Evolutionary conservation across 2,329 filamentous ascomycete species (phyloP).

Genomic region (Teratosphaeria zuluensis): DNA sequence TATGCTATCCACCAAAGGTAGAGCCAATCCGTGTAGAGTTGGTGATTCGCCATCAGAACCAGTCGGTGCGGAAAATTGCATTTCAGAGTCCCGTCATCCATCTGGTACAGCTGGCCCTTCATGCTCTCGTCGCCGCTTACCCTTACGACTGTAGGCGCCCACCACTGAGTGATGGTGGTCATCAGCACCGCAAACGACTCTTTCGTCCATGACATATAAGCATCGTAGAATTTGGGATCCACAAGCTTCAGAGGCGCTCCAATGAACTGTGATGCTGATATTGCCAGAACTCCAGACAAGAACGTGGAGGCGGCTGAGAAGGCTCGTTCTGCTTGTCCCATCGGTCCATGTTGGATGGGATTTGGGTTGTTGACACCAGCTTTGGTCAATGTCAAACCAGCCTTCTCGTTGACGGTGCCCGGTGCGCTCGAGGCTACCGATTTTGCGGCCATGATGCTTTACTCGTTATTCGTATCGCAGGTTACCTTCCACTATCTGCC

Average conservation of each 20-base stretch:
- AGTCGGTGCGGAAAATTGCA: slow-evolving; percentile 74
- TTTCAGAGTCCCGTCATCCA: slow-evolving; percentile 61
- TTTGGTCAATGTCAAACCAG: slow-evolving; percentile 33
- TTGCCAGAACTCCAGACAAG: slow-evolving; percentile 41
- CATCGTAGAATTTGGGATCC: slow-evolving; percentile 69
- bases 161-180: slow-evolving; percentile 74
- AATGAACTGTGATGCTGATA: slow-evolving; percentile 61
- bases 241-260: slow-evolving; percentile 67
- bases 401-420: slow-evolving; percentile 10
- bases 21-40: slow-evolving; percentile 80
- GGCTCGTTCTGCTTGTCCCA: slow-evolving; percentile 40
- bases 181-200: slow-evolving; percentile 70
- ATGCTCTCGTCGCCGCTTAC: slow-evolving; percentile 79
- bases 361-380: slow-evolving; percentile 31
- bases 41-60: slow-evolving; percentile 76
- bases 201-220: slow-evolving; percentile 81
- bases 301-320: slow-evolving; percentile 43
- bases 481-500: background rate
- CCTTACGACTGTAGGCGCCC: slow-evolving; percentile 72
- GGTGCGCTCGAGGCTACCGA: background rate
- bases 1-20: slow-evolving; percentile 95
- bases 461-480: background rate
- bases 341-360: slow-evolving; percentile 34
- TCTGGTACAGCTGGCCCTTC: slow-evolving; percentile 60
- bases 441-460: slow-evolving; percentile 1